Evolutionary conservation across 2,329 filamentous ascomycete genomes (phyloP).

Genomic region (Beauveria caledonica): DNA sequence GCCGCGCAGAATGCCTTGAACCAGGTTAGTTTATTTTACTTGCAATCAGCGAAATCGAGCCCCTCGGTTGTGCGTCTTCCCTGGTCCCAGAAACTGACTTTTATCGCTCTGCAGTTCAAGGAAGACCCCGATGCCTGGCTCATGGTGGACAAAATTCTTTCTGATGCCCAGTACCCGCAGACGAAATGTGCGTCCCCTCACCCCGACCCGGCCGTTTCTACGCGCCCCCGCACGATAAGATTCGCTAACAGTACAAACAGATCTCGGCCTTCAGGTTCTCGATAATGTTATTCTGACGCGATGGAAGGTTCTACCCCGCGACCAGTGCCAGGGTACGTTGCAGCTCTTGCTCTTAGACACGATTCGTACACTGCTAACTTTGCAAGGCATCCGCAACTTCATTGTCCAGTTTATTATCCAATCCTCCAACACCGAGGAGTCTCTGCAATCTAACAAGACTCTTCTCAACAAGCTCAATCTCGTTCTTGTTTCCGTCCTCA

Average conservation of each 20-base stretch:
- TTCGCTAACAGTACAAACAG: conserved; percentile 37
- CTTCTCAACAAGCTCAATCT: conserved; percentile 97
- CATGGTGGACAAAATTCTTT: conserved; percentile 91
- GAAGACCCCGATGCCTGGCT: conserved; percentile 98
- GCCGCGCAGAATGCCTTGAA: conserved; percentile 87
- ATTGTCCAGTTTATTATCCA: conserved; percentile 98
- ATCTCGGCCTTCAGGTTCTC: conserved; percentile 89
- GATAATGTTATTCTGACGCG: conserved; percentile 98
- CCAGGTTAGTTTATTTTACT: conserved; percentile 54
- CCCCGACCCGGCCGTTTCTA: neutral
- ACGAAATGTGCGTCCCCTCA: conserved; percentile 71
- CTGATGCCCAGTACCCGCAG: conserved; percentile 85
- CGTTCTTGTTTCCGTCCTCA: conserved; percentile 92
- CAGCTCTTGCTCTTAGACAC: neutral
- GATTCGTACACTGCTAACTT: conserved; percentile 14
- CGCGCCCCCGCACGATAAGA: conserved; percentile 12
- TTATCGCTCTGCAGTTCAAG: conserved; percentile 63
- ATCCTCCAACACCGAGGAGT: conserved; percentile 82
- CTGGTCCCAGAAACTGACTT: neutral
- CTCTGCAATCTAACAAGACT: conserved; percentile 73
- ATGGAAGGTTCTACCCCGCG: conserved; percentile 95
- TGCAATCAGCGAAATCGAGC: neutral
- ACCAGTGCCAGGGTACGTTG: conserved; percentile 76
- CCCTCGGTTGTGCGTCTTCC: neutral
- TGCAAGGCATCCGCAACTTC: conserved; percentile 90